Evolutionary conservation across 805 yeast genomes (phyloP).

Genomic region (Debaryomyces prosopidis): DNA sequence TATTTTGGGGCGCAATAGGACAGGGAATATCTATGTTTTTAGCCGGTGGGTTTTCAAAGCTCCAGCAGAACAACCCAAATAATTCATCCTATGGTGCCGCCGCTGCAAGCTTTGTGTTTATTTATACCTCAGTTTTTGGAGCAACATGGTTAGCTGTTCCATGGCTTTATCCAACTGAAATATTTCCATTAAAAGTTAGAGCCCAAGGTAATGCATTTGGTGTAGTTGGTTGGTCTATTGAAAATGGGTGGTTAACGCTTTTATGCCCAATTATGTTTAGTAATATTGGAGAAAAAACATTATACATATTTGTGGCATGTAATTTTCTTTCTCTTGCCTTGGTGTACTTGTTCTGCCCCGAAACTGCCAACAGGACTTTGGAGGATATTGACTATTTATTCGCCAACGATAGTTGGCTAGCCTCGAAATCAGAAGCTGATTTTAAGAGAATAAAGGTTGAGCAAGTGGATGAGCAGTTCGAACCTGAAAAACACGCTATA

Average conservation of each 20-base stretch:
- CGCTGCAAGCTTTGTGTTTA: constrained; percentile 25
- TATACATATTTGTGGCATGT: constrained; percentile 29
- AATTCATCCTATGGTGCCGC: constrained; percentile 11
- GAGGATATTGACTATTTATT: constrained; percentile 34
- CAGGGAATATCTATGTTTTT: constrained; percentile 26
- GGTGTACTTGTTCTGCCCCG: constrained; percentile 65
- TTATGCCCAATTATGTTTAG: constrained; percentile 30
- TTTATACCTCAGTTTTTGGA: constrained; percentile 21
- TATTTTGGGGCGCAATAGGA: constrained; percentile 25
- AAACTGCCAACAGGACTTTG: constrained; percentile 70
- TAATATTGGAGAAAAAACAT: constrained; percentile 25
- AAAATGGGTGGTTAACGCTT: constrained; percentile 34
- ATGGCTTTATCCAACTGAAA: constrained; percentile 30
- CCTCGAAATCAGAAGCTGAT: constrained; percentile 5
- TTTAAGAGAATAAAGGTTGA: constrained; percentile 1
- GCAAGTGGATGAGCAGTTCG: background rate
- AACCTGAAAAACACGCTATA: background rate
- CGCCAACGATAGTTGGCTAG: constrained; percentile 7
- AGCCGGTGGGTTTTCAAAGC: background rate
- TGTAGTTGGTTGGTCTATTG: constrained; percentile 24
- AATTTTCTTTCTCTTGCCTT: constrained; percentile 13
- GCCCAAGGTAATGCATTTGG: constrained; percentile 26
- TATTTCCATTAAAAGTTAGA: constrained; percentile 22
- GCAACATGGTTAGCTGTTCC: constrained; percentile 31
- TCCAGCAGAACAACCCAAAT: background rate